Evolutionary conservation across 495 filamentous ascomycete genomes (phyloP).

Genomic region (Annulohypoxylon maeteangense): DNA sequence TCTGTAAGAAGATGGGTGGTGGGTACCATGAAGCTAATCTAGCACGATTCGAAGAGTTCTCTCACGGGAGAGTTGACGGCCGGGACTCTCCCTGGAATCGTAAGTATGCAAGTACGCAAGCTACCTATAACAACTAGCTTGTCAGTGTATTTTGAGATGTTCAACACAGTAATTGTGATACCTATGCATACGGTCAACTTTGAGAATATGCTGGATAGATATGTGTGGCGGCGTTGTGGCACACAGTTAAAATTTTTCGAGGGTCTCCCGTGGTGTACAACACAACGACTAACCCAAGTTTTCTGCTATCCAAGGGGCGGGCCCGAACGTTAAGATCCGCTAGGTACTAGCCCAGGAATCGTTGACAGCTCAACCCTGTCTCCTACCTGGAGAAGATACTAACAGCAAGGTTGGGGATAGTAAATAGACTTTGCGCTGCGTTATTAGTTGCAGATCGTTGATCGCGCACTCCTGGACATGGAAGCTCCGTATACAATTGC

Average conservation of each 20-base stretch:
- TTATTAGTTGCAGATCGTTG: slow-evolving; percentile 15
- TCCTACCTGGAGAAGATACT: not conserved
- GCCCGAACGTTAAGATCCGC: slow-evolving; percentile 30
- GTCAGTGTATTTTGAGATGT: not conserved
- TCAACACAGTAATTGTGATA: not conserved
- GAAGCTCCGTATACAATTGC: not conserved
- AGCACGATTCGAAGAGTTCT: slow-evolving; percentile 7
- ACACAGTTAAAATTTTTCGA: not conserved
- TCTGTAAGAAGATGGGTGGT: not conserved
- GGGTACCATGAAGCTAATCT: slow-evolving; percentile 5
- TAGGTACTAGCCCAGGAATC: slow-evolving; percentile 7
- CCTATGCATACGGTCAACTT: not conserved
- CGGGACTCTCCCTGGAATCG: not conserved
- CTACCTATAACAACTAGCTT: not conserved
- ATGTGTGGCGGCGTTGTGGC: slow-evolving; percentile 1
- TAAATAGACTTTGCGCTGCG: slow-evolving; percentile 39
- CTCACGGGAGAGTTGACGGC: not conserved
- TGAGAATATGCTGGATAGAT: not conserved
- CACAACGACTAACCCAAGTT: not conserved
- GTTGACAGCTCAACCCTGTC: slow-evolving; percentile 6
- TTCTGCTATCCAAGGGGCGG: slow-evolving; percentile 16
- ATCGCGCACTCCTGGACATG: not conserved
- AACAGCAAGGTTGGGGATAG: slow-evolving; percentile 21
- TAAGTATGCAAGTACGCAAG: slow-evolving; percentile 1
- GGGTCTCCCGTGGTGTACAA: not conserved